These are phyloP conservation scores for Yamadazyma songkhlaensis DNA, from an alignment of 1,139 yeast genomes.

Conservation along the genomic window DNA sequence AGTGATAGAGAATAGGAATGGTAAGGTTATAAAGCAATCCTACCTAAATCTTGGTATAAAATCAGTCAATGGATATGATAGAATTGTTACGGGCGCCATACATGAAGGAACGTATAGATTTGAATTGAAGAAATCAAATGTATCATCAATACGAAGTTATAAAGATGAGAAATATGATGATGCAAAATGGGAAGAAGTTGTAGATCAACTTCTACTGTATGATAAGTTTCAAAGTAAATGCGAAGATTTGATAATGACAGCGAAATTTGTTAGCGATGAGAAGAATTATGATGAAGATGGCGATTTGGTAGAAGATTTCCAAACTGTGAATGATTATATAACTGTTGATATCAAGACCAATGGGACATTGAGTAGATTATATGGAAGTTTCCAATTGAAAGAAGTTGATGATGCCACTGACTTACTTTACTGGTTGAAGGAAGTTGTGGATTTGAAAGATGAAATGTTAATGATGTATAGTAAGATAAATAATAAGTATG, in stretches of 20 bases:
- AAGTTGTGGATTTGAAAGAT: conserved; percentile 7
- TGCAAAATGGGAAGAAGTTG: conserved; percentile 9
- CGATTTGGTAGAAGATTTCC: conserved; percentile 13
- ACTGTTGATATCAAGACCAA: conserved; percentile 10
- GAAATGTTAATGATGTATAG: not conserved
- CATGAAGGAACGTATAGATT: conserved; percentile 17
- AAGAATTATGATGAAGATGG: conserved; percentile 10
- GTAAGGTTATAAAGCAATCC: conserved; percentile 16
- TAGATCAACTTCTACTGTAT: conserved; percentile 10
- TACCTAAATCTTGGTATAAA: conserved; percentile 14
- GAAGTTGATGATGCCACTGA: conserved; percentile 12
- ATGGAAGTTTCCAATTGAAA: conserved; percentile 10
- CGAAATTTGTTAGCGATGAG: conserved; percentile 10
- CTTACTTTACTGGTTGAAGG: conserved; percentile 13
- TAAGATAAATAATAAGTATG: not conserved
- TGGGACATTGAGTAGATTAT: conserved; percentile 11
- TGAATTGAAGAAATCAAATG: conserved; percentile 3
- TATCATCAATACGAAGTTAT: conserved; percentile 3
- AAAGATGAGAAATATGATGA: conserved; percentile 8
- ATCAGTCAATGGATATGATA: conserved; percentile 7
- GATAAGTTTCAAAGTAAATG: not conserved
- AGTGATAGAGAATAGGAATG: conserved; percentile 18
- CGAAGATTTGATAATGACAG: conserved; percentile 8
- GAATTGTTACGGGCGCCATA: conserved; percentile 12
- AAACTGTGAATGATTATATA: conserved; percentile 9